These are phyloP conservation scores for Nigrospora osmanthi DNA, from an alignment of 2,329 filamentous ascomycete genomes.

Conservation along the genomic window DNA sequence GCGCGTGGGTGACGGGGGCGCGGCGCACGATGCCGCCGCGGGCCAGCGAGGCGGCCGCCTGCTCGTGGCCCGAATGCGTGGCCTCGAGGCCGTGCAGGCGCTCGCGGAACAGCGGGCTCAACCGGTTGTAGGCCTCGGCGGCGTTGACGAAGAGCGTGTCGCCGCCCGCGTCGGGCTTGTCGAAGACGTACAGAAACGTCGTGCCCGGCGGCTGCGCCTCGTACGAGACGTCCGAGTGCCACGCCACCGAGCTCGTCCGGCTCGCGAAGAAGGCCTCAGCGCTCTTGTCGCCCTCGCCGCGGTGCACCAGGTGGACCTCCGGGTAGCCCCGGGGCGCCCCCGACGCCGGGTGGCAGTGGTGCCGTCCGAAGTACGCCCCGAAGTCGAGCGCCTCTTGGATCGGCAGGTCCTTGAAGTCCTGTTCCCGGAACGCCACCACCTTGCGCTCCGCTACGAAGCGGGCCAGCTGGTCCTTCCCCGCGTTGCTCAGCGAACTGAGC, in stretches of 20 bases:
- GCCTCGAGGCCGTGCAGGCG: conserved; percentile 74
- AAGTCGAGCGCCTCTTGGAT: conserved; percentile 63
- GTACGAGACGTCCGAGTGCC: conserved; percentile 86
- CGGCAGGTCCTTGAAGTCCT: conserved; percentile 63
- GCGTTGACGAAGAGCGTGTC: conserved; percentile 80
- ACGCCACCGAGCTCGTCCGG: conserved; percentile 73
- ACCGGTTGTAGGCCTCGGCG: conserved; percentile 70
- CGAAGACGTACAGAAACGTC: conserved; percentile 83
- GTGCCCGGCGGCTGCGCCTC: conserved; percentile 84
- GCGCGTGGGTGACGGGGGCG: conserved; percentile 65
- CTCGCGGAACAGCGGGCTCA: conserved; percentile 73
- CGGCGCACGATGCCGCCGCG: conserved; percentile 65
- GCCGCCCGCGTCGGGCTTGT: conserved; percentile 70
- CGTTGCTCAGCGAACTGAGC: conserved; percentile 57
- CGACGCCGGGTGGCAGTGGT: conserved; percentile 75
- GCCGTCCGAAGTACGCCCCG: conserved; percentile 70
- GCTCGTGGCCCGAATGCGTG: conserved; percentile 75
- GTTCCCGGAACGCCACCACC: conserved; percentile 69
- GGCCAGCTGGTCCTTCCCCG: conserved; percentile 70
- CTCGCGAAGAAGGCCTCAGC: conserved; percentile 52
- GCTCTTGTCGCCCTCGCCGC: conserved; percentile 56
- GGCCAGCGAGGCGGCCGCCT: conserved; percentile 61
- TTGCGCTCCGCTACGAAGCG: conserved; percentile 69
- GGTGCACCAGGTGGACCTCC: conserved; percentile 72
- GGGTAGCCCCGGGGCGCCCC: conserved; percentile 67